Evolutionary conservation across 257 asterid species (phyloP).

Genomic region (Gentiana straminea): DNA sequence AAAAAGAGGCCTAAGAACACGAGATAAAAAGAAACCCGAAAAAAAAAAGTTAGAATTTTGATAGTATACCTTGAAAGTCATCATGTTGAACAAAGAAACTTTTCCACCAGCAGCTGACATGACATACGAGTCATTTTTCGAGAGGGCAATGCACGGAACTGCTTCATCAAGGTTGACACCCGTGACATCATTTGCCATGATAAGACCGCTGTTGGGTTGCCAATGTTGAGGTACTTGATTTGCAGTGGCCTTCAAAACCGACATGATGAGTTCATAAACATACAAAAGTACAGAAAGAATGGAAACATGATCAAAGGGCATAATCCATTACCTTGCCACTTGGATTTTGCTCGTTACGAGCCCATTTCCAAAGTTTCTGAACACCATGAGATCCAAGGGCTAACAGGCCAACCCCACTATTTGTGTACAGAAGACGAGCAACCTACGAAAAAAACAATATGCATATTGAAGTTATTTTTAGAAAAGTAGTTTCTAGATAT

Average conservation of each 20-base stretch:
- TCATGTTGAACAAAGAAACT: slow-evolving; percentile 28
- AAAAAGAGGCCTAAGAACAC: too few species aligned
- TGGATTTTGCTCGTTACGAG: slow-evolving; percentile 75
- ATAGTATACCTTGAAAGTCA: slow-evolving; percentile 28
- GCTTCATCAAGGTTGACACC: slow-evolving; percentile 31
- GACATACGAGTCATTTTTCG: slow-evolving; percentile 29
- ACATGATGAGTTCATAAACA: slow-evolving; percentile 10
- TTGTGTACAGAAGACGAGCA: slow-evolving; percentile 91
- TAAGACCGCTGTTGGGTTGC: slow-evolving; percentile 32
- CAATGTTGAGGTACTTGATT: slow-evolving; percentile 25
- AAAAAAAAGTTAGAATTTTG: background rate
- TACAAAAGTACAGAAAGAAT: background rate
- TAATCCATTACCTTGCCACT: slow-evolving; percentile 56
- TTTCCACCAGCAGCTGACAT: slow-evolving; percentile 35
- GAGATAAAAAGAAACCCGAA: too few species aligned
- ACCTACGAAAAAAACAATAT: slow-evolving; percentile 35
- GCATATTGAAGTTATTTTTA: background rate
- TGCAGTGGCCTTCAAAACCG: slow-evolving; percentile 22
- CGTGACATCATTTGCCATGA: slow-evolving; percentile 23
- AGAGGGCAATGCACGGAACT: slow-evolving; percentile 30
- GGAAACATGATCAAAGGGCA: background rate
- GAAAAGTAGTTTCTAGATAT: slow-evolving; percentile 5
- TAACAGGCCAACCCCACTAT: slow-evolving; percentile 78
- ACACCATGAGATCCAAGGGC: slow-evolving; percentile 89
- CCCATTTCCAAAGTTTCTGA: slow-evolving; percentile 95